Percentiles rank a stretch among this genome's conserved stretches.
These are phyloP conservation scores for Coniochaeta sp. DNA, from an alignment of 2,329 filamentous ascomycete genomes.

Conservation along the genomic window DNA sequence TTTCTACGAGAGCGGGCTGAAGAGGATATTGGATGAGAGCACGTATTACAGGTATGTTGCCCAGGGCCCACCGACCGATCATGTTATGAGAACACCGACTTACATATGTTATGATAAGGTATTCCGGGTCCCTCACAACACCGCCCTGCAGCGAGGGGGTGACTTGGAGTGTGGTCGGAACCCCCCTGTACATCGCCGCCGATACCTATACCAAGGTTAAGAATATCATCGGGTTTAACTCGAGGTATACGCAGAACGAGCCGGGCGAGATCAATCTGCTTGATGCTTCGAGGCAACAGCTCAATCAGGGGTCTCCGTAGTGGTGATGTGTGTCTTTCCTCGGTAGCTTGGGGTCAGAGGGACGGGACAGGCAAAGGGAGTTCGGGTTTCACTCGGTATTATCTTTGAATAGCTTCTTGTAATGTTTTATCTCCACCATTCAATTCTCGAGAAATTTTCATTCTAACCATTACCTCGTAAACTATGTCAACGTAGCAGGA, in stretches of 20 bases:
- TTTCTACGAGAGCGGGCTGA: conserved; percentile 25
- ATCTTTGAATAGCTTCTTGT: not conserved
- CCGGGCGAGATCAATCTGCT: conserved; percentile 37
- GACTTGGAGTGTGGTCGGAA: conserved; percentile 42
- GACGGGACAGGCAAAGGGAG: not conserved
- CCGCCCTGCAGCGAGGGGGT: conserved; percentile 54
- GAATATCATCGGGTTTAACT: conserved; percentile 46
- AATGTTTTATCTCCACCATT: too few relatives aligned
- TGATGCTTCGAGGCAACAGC: conserved; percentile 1
- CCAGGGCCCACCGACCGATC: not conserved
- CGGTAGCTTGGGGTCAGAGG: not conserved
- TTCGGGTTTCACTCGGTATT: not conserved
- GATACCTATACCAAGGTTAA: conserved; percentile 43
- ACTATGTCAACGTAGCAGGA: not conserved
- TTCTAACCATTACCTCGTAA: not conserved
- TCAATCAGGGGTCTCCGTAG: not conserved
- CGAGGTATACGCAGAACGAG: conserved; percentile 43
- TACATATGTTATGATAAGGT: conserved; percentile 17
- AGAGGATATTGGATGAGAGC: not conserved
- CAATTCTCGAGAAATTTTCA: not conserved
- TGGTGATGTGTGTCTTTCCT: not conserved
- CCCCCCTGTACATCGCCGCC: conserved; percentile 32
- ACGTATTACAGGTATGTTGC: not conserved
- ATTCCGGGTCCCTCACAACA: conserved; percentile 53
- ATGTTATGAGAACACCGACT: not conserved